Conservation (phyloP, 331 rosid species). For the Malus hybrid region DNA sequence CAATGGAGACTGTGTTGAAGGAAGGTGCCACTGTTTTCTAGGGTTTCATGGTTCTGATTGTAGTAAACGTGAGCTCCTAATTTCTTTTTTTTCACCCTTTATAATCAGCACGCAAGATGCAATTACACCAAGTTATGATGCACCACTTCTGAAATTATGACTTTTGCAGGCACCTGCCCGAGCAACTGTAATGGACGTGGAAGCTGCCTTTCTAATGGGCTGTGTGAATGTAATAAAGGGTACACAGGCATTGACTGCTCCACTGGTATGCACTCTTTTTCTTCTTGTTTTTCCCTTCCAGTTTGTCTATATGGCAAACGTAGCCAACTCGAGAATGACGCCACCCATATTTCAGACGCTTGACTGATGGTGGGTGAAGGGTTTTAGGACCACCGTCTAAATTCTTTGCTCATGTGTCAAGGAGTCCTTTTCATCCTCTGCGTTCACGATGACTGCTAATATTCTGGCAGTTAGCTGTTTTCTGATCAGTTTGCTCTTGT, state of each 20-base stretch:
- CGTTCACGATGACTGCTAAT: background rate
- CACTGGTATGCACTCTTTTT: slow-evolving; percentile 44
- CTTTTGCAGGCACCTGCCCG: slow-evolving; percentile 66
- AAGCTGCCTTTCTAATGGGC: slow-evolving; percentile 69
- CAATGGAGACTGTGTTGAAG: slow-evolving; percentile 91
- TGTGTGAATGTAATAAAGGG: slow-evolving; percentile 79
- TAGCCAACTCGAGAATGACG: background rate
- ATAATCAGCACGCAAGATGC: too few species aligned
- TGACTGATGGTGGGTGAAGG: background rate
- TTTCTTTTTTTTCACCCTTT: too few species aligned
- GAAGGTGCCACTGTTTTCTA: slow-evolving; percentile 76
- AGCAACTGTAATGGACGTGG: slow-evolving; percentile 67
- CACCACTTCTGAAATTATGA: background rate
- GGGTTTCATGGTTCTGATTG: slow-evolving; percentile 83
- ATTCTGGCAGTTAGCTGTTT: background rate
- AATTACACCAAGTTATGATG: background rate
- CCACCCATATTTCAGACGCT: background rate
- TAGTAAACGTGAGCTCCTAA: slow-evolving; percentile 36
- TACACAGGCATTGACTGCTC: slow-evolving; percentile 90
- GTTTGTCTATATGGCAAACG: background rate
- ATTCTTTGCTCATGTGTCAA: background rate
- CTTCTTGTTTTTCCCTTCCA: background rate
- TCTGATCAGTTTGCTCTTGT: background rate
- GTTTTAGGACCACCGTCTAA: background rate
- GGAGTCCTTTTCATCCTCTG: too few species aligned